Evolutionary conservation across 352 stramenopile genomes (phyloP).

Genomic region (Phytophthora lateralis): DNA sequence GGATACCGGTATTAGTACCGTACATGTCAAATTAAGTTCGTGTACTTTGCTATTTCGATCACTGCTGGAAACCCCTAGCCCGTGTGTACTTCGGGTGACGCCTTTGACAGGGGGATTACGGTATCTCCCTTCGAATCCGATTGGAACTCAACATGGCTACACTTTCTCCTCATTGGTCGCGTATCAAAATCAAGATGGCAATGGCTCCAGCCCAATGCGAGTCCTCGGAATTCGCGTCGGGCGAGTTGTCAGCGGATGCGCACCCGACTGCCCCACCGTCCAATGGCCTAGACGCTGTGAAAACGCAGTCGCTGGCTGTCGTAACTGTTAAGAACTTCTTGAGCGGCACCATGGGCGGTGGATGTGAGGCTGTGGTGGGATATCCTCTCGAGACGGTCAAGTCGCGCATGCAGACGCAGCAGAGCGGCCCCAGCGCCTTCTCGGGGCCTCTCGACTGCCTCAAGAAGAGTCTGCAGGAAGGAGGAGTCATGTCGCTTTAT

Average conservation of each 20-base stretch:
- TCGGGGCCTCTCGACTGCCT: constrained; percentile 58
- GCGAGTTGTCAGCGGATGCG: constrained; percentile 26
- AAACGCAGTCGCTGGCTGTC: constrained; percentile 48
- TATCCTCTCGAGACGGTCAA: constrained; percentile 78
- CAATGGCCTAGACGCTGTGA: not conserved
- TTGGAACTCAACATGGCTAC: no score
- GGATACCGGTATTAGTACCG: no score
- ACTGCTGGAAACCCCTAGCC: no score
- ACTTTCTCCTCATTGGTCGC: no score
- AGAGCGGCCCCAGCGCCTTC: constrained; percentile 34
- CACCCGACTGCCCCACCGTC: not conserved
- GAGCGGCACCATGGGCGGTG: constrained; percentile 59
- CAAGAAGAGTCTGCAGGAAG: constrained; percentile 59
- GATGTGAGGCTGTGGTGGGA: constrained; percentile 62
- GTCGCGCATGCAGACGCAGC: constrained; percentile 72
- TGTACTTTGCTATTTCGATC: no score
- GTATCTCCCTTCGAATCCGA: no score
- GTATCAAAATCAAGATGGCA: no score
- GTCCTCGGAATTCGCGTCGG: constrained; percentile 30
- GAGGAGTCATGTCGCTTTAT: constrained; percentile 64
- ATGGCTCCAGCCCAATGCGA: constrained; percentile 24
- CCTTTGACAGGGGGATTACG: no score
- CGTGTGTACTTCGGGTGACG: no score
- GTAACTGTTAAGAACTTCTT: constrained; percentile 71
- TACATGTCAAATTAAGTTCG: no score